Base-by-base conservation (phyloP, 2,329 filamentous ascomycete species). In the Hypomyces perniciosus region DNA sequence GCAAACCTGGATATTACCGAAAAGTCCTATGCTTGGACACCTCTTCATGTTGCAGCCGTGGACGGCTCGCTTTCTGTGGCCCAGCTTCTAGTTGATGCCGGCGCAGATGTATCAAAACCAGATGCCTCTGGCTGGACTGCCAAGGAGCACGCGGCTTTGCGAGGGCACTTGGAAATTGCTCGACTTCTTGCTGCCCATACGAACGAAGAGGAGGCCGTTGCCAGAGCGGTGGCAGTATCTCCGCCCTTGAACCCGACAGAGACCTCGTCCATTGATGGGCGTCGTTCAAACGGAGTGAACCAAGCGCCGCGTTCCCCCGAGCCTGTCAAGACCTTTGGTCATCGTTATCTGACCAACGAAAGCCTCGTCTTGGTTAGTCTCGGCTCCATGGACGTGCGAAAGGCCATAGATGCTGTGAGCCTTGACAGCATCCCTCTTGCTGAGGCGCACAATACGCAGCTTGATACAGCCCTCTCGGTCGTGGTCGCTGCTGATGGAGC, bases 61-160 rank as follows among this genome's bases (percentile, higher is more conserved):
- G 91, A 99, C 62, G 92, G 92, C 0, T 86, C 90, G 57, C 68
- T 90, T 8, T 70, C 78, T 0, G 81, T 96, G 38, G 88, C 88
- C 1, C 79, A 90, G 62, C 74, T 93, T 27, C 76, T 99, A 4
- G 79, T 95, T 38, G 80, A 85, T 44, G 85, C 86, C 26, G 89
- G 89, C 1, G 89, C 90, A 0, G 82, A 95, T 53, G 71, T 90
- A 3, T 83, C 85, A 51, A 84, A 80, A 52, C 72, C 77, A 5
- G 93, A 99, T 66, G 86, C 85, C 1, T 96, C 90, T 41, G 92
- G 92, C 7, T 99, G 93, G 93, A 93, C 88, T 3, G 86, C 91
- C 1, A 90, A 86, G 64, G 93, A 99, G 64, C 93, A 99, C 66
- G 92, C 93, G 27, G 87, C 91, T 1, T 72, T 99, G 46, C 79